Conservation (phyloP, 768 basidiomycete genomes). For the Boletus reticulatus region DNA sequence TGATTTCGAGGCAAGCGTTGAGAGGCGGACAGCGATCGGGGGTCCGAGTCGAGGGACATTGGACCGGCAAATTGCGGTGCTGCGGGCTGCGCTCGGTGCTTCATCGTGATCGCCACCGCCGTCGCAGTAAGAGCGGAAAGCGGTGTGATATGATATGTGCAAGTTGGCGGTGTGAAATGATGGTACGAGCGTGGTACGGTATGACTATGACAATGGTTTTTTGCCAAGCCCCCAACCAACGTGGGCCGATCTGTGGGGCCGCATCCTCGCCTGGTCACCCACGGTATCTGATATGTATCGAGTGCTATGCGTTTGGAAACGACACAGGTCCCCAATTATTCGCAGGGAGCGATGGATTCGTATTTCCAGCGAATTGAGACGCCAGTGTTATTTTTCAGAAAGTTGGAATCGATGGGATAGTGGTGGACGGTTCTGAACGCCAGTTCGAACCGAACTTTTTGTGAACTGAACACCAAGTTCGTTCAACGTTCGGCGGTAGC, state of each 20-base stretch:
- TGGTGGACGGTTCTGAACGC: no score
- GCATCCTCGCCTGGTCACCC: no score
- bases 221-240: not conserved
- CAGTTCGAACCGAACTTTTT: no score
- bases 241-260: not conserved
- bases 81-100: slow-evolving; percentile 55
- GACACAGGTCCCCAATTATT: no score
- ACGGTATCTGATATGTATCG: no score
- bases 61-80: slow-evolving; percentile 75
- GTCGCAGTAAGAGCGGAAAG: not conserved
- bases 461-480: no score
- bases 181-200: not conserved
- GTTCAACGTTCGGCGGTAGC: no score
- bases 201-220: not conserved
- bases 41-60: slow-evolving; percentile 87
- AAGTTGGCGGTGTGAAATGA: not conserved
- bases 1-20: slow-evolving; percentile 94
- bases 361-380: no score
- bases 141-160: not conserved
- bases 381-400: no score
- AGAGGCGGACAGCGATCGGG: slow-evolving; percentile 88
- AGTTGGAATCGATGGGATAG: no score
- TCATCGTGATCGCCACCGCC: not conserved
- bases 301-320: no score
- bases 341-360: no score